Evolutionary conservation across 202 grass and related monocot species (phyloP), one percentile per base, ranked within the genome.

Genomic region (Eragrostis tef): DNA sequence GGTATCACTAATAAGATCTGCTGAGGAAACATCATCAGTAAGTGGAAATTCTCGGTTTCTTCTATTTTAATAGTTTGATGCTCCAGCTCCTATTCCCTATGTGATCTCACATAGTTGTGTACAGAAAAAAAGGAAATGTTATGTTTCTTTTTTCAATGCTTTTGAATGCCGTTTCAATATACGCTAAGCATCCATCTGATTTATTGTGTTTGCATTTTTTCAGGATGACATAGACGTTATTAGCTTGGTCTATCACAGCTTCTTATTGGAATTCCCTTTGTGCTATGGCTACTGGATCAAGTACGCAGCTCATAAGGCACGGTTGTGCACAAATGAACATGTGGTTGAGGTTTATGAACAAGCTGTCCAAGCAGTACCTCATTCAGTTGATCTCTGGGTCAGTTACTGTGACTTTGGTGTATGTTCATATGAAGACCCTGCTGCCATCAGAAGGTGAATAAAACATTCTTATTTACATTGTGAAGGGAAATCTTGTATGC

Each of bases 241-340:
- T 77, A 84, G 75, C 81, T 78, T 89, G 70, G 82, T 89, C 59
- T 97, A 97, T 72, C 56, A 65, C 51, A 87, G 64, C 36, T 89
- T 97, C 83, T 83, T 97, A 78, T 77, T 81, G 67, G 86, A 97
- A 77, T 94, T 91, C 89, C 94, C 90, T 70, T 82, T 92, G 79
- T 97, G 90, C 80, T 75, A 91, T 60, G 90, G 86, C 72, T 94
- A 90, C 67, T 97, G 94, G 94, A 92, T 90, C 59, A 94, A 92
- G 64, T 97, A 94, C 71, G 88, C 83, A 78, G 78, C 59, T 75
- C 90, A 93, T 75, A 92, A 86, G 86, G 82, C 86, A 81, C 78
- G 71, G 6, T 63, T 97, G 66, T 92, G 90, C 74, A 86, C 56
- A 75, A 79, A 64, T 52, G 65, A 73, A 71, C 82, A 97, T 64